Base-by-base conservation (phyloP, 306 rosid genomes). In the Casuarina equisetifolia region DNA sequence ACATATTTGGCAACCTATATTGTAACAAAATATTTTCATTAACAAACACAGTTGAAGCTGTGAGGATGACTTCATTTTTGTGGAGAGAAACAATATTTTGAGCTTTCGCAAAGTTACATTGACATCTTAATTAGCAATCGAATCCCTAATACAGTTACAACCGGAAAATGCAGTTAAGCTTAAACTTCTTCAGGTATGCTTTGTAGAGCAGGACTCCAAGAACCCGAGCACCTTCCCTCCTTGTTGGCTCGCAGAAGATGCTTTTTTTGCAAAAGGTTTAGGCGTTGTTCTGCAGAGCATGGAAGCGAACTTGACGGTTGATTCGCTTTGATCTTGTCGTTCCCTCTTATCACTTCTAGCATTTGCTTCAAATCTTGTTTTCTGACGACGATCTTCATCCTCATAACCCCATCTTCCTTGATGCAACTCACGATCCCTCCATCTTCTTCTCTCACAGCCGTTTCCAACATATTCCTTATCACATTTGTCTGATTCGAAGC, bases 361-460 rank as follows among this genome's bases (percentile, higher is more conserved):
- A 87, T 45, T 66, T 87, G 81, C 84, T 85, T 77, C 19, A 89
- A 50, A 15, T 89, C 89, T 50, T 88, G 70, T 71, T 74, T 91
- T 50, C 70, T 81, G 48, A 91, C 85, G 17, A 81, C 25, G 51
- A 91, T 83, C 89, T 86, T 91, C 86, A 89, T 72, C 78, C 88
- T 83, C 83, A 89, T 82, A 6, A 76, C 87, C 39, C 91, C 91
- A 13, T 66, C 75, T 75, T 87, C 86, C 69, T 80, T 84, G 7
- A 5, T 72, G 76, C 77, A 79, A 44, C 86, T 73, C 72, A 81
- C 80, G 7, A 84, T 85, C 7, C 71, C 71, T 7, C 50, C 71
- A 10, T 80, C 75, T 4, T 72, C 82, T 42, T 6, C 78, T 35
- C 45, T 82, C 3, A 76, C 76, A 63, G 72, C 73, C 25, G 82